A percentile compares a stretch with the other conserved stretches of the same genome.
These are phyloP conservation scores for Vitellaria paradoxa DNA, from an alignment of 179 eudicot genomes.

Conservation along the genomic window DNA sequence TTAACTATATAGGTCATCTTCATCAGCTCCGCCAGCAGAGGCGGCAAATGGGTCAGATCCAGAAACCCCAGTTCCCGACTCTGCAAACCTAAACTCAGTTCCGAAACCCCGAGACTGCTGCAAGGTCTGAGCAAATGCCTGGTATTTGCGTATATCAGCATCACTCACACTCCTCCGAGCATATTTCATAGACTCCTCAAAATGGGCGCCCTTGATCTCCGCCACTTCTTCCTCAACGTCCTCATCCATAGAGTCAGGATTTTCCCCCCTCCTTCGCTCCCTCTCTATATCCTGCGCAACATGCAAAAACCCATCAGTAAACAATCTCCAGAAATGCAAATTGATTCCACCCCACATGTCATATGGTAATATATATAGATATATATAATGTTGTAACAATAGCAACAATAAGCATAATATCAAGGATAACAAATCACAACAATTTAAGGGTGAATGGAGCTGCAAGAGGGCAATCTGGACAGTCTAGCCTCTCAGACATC, in stretches of 20 bases:
- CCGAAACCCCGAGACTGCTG: too few species aligned
- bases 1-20: constrained; percentile 53
- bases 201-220: constrained; percentile 43
- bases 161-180: constrained; percentile 33
- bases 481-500: too few species aligned
- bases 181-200: constrained; percentile 1
- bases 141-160: too few species aligned
- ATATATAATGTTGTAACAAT: too few species aligned
- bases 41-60: constrained; percentile 45
- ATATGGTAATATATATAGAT: too few species aligned
- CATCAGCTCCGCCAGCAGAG: constrained; percentile 49
- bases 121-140: too few species aligned
- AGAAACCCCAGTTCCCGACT: constrained; percentile 20
- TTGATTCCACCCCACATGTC: not conserved
- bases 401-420: too few species aligned
- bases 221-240: constrained; percentile 40
- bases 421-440: too few species aligned
- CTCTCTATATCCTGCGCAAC: constrained; percentile 39
- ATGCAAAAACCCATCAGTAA: not conserved
- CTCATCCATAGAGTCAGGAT: constrained; percentile 52
- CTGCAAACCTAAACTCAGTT: constrained; percentile 20
- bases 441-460: too few species aligned
- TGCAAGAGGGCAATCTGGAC: too few species aligned
- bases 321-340: not conserved
- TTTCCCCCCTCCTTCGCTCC: constrained; percentile 34